Conservation (phyloP, 2,329 filamentous ascomycete species). For the Nemania sp. region DNA sequence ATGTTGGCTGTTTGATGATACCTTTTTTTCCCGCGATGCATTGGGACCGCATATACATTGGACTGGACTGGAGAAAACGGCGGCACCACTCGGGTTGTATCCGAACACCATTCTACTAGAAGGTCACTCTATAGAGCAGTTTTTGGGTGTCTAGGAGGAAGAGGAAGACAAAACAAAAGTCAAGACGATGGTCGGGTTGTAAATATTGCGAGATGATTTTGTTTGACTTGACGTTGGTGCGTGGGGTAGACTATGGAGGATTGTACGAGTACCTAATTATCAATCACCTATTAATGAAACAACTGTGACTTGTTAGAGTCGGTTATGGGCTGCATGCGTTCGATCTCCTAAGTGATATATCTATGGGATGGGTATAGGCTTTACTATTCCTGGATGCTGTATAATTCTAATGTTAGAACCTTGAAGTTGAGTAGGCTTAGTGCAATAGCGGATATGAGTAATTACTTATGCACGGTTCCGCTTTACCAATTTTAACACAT, state of each 20-base stretch:
- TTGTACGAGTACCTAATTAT: constrained; percentile 22
- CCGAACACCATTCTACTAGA: constrained; percentile 32
- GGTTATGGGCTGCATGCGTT: not conserved
- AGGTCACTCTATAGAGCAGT: constrained; percentile 28
- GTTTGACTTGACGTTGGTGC: not conserved
- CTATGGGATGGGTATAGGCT: not conserved
- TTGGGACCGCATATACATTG: constrained; percentile 18
- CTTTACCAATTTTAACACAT: too few species aligned
- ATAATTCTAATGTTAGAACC: too few species aligned
- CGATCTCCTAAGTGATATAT: not conserved
- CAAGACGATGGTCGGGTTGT: not conserved
- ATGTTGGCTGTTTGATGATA: constrained; percentile 44
- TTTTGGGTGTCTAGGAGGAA: constrained; percentile 26
- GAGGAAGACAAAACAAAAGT: constrained; percentile 15
- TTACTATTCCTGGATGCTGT: not conserved
- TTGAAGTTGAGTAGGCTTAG: too few species aligned
- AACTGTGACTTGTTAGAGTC: not conserved
- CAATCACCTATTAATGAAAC: not conserved
- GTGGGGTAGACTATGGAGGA: constrained; percentile 1
- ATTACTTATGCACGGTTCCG: too few species aligned
- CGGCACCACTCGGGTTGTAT: constrained; percentile 7
- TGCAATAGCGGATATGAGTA: too few species aligned
- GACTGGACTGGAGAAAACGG: constrained; percentile 17
- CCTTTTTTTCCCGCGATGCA: constrained; percentile 41
- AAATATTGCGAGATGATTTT: not conserved